Base-by-base conservation (phyloP, 2,329 filamentous ascomycete genomes). In the Colletotrichum euphorbiae region DNA sequence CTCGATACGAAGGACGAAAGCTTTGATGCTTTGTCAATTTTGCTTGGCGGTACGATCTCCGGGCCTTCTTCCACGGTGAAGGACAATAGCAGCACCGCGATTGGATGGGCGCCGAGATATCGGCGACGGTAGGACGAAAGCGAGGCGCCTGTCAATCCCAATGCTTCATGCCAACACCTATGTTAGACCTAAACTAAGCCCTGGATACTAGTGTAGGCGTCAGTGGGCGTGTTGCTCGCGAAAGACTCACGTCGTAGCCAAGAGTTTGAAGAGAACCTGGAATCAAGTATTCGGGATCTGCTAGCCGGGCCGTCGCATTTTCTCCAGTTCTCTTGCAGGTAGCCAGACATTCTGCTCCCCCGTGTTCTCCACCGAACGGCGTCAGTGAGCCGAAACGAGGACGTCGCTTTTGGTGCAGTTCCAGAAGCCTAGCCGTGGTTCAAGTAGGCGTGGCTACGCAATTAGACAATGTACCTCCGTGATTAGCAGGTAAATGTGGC, bases 391-490 rank as follows among this genome's bases (percentile, higher is more conserved):
- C 65, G 54, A 68, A 17, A 1, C 9, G 42, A 38, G 24, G 61
- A 43, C 40, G 40, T 31, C 31, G 48, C 31, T 28, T 15, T 51
- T 33, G 13, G 24, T 31, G 21, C 31, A 50, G 28, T 28, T 54
- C 43, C 54, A 59, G 40, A 65, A 50, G 24, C 40, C 28, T 63
- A 17, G 19, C 42, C 46, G 17, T 60, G 38, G 60, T 15, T 21
- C 40, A 45, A 59, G 65, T 64, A 42, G 43, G 40, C 46, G 17
- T 59, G 54, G 65, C 65, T 65, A 68, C 65, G 65, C 65, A 68
- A 65, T 68, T 65, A 65, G 65, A 33, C 65, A 61, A 68, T 12
- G 65, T 68, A n/a, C n/a, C n/a, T n/a, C n/a, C n/a, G n/a, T n/a
- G n/a, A n/a, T n/a, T n/a, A 52, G 40, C 65, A 65, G n/a, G 21